A percentile compares a stretch with the other conserved stretches of the same genome.
These are phyloP conservation scores for Murraya koenigii DNA, from an alignment of 345 rosid genomes.

Conservation along the genomic window DNA sequence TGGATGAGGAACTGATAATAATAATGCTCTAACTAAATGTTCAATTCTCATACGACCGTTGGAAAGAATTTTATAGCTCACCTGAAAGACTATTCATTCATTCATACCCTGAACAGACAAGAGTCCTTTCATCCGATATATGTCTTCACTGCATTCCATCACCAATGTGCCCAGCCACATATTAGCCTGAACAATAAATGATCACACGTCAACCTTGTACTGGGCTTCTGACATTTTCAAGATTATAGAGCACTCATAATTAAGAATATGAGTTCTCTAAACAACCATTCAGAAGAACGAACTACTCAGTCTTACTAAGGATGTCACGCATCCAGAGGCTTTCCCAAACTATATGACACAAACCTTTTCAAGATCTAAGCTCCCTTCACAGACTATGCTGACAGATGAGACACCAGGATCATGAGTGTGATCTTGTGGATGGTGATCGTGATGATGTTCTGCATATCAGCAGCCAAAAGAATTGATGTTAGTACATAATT, in stretches of 20 bases:
- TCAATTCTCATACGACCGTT: too few relatives aligned
- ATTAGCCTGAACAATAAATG: neutral
- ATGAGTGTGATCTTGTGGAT: slow-evolving; percentile 83
- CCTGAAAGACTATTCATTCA: slow-evolving; percentile 94
- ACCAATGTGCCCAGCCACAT: slow-evolving; percentile 87
- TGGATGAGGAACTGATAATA: too few relatives aligned
- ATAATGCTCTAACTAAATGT: neutral
- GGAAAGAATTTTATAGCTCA: slow-evolving; percentile 12
- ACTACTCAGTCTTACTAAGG: neutral
- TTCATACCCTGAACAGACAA: slow-evolving; percentile 77
- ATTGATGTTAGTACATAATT: neutral
- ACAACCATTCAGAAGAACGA: neutral
- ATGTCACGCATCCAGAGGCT: neutral
- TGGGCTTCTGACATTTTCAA: neutral
- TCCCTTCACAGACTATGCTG: slow-evolving; percentile 92
- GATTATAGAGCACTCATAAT: neutral
- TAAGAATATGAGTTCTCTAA: neutral
- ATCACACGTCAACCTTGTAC: too few relatives aligned
- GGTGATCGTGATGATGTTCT: slow-evolving; percentile 77
- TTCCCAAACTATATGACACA: neutral
- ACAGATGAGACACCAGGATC: slow-evolving; percentile 97
- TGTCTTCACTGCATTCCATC: slow-evolving; percentile 85
- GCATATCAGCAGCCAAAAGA: slow-evolving; percentile 19
- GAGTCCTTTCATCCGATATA: slow-evolving; percentile 95
- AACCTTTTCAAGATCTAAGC: slow-evolving; percentile 95